A percentile compares a stretch with the other conserved stretches of the same genome.
These are phyloP conservation scores for Fusarium transvaalense DNA, from an alignment of 2,329 filamentous ascomycete genomes.

Conservation along the genomic window DNA sequence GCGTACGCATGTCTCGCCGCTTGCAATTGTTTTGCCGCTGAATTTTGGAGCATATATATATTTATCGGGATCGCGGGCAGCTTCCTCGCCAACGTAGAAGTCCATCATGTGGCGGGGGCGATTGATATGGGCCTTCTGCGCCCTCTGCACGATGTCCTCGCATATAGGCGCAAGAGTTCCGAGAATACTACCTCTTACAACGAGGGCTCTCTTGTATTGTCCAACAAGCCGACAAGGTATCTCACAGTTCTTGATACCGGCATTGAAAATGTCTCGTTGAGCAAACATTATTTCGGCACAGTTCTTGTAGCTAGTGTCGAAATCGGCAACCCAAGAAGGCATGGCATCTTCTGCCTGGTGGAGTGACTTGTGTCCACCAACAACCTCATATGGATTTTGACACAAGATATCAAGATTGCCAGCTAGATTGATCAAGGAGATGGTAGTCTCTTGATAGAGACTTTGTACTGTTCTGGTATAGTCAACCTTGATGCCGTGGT, in stretches of 20 bases:
- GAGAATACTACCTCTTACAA: not conserved
- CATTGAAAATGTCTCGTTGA: constrained; percentile 21
- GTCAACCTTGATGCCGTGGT: constrained; percentile 19
- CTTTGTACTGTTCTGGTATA: constrained; percentile 5
- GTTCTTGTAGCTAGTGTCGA: not conserved
- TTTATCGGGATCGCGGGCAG: accelerated
- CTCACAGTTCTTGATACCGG: not conserved
- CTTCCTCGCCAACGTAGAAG: not conserved
- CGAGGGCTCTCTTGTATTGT: not conserved
- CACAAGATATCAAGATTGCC: constrained; percentile 26
- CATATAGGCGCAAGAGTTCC: not conserved
- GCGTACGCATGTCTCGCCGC: not conserved
- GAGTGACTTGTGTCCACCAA: not conserved
- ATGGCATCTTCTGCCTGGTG: accelerated
- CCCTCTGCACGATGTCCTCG: accelerated
- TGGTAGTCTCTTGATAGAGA: not conserved
- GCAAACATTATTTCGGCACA: constrained; percentile 17
- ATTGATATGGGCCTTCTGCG: accelerated
- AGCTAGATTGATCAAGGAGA: constrained; percentile 11
- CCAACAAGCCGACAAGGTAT: constrained; percentile 5
- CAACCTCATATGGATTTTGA: constrained; percentile 25
- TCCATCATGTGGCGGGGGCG: not conserved
- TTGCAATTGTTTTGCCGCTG: not conserved
- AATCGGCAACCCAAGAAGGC: constrained; percentile 26
- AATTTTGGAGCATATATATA: not conserved